Evolutionary conservation across 106 monocot genomes (phyloP), one percentile per base, ranked within the genome.

Genomic region (Vanilla planifolia): DNA sequence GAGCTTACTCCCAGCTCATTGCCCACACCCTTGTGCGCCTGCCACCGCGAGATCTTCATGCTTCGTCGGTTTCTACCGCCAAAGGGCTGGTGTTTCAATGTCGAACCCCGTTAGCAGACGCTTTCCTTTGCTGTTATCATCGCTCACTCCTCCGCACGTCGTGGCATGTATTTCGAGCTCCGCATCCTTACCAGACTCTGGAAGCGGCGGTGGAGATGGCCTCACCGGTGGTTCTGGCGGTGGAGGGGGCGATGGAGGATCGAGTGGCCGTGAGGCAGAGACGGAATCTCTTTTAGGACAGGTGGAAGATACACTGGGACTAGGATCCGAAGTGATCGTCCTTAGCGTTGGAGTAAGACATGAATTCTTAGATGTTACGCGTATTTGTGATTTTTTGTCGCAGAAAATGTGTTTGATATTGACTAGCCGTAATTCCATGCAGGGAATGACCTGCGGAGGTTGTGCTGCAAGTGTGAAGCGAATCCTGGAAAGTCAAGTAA

Each of bases 391-490:
- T n/a, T n/a, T n/a, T n/a, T n/a, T n/a, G n/a, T n/a, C n/a, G n/a
- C n/a, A n/a, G n/a, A n/a, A n/a, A n/a, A n/a, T n/a, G n/a, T n/a
- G n/a, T n/a, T n/a, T n/a, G n/a, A n/a, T n/a, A n/a, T n/a, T n/a
- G n/a, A n/a, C n/a, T n/a, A n/a, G n/a, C 47, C 25, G 55, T 36
- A 14, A 16, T 36, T 65, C 47, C 14, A 45, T 52, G 29, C 62
- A 91, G 92, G 92, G 92, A 24, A 86, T 92, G 92, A 68, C 80
- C 37, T 86, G 92, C 13, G 86, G 79, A 61, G 92, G 92, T 42
- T 86, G 92, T 70, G 86, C 83, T 2, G 81, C 81, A 15, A 90
- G 85, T 50, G 89, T 85, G 55, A 91, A 91, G 60, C 71, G 85
- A 1, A 91, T 91, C 35, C 53, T 91, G 61, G 91, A 91, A 44